Evolutionary conservation across 2,329 filamentous ascomycete species (phyloP), one percentile per base, ranked within the genome.

Genomic region (Diaporthe sp.): DNA sequence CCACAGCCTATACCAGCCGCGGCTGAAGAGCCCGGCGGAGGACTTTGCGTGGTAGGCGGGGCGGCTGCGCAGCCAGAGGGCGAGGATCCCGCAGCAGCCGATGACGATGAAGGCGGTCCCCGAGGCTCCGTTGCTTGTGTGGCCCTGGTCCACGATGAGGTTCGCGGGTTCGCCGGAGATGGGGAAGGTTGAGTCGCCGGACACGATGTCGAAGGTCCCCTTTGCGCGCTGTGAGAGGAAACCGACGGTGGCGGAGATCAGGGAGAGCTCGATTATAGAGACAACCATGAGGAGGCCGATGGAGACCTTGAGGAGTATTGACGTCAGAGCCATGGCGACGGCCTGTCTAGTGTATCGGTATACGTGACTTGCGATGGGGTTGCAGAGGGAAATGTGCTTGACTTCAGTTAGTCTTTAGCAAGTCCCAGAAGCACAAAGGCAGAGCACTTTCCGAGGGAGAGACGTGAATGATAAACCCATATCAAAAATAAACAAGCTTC

Each of bases 41-140:
- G 77, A 77, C 10, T 74, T 77, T 47, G 76, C 77, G 54, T 76
- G 75, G 58, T 79, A 77, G 52, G 75, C 75, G 15, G 78, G 76
- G 73, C 78, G 77, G 40, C 74, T 55, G 28, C 82, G 81, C 13
- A 82, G 77, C 50, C 70, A 74, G 25, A 86, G 78, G 1, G 80
- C 79, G 13, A 84, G 25, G 22, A 80, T 74, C 33, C 84, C 83
- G 13, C 79, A 80, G n/a, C 82, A 68, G 6, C 80, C 81, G 66
- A 84, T 78, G 2, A 84, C 72, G 1, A 85, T 77, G 40, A 85
- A 77, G 1, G 81, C 83, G 2, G 82, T 84, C 7, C 82, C 83
- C 12, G 82, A 82, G 2, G 86, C 86, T 38, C 81, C 83, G 52
- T 86, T 85, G 70, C 82, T 82, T 35, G 85, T 85, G 74, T 87